Evolutionary conservation across 2,329 filamentous ascomycete species (phyloP), one percentile per base, ranked within the genome.

Genomic region (Cladosporium sphaerospermum): DNA sequence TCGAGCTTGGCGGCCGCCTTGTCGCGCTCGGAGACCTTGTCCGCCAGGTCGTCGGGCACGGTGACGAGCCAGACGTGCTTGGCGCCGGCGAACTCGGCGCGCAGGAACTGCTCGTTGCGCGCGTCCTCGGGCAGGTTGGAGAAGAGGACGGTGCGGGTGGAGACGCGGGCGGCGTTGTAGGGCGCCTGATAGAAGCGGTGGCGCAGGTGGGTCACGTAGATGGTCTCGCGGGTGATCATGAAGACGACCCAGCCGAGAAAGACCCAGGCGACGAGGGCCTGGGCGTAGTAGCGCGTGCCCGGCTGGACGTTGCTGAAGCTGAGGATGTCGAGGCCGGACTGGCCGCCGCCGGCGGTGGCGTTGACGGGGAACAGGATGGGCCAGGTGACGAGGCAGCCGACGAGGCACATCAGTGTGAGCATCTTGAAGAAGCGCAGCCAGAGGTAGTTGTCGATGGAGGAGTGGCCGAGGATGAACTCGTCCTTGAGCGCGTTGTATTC

Each of bases 391-490:
- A 66, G 39, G 56, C 67, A 71, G n/a, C 74, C 74, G 13, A 74
- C 59, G 49, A 76, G 65, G 57, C 67, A 69, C 54, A 72, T 68
- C 23, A 69, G 52, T 32, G 71, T 61, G 34, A 73, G 61, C 56
- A 75, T 64, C 61, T 73, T 73, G 65, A 75, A 73, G 60, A 70
- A 73, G 40, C 74, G 70, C 28, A 76, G 69, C 56, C 74, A 75
- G 7, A 76, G 65, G 54, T 75, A 76, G 54, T 71, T 73, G 58
- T 76, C 74, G 42, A 76, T 68, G 18, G 71, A 73, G 45, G 72
- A 66, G 59, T 74, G 71, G 44, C 71, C 69, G 31, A 76, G 67
- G 36, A 76, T 70, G 55, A 69, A 73, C 40, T 69, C 66, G 57
- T 76, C 74, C 45, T 66, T 62, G 41, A 72, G 71, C 63, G 56